Percentiles rank a stretch among this genome's conserved stretches.
Conservation (phyloP, 2,329 filamentous ascomycete genomes). For the Hypoxylon rubiginosum region DNA sequence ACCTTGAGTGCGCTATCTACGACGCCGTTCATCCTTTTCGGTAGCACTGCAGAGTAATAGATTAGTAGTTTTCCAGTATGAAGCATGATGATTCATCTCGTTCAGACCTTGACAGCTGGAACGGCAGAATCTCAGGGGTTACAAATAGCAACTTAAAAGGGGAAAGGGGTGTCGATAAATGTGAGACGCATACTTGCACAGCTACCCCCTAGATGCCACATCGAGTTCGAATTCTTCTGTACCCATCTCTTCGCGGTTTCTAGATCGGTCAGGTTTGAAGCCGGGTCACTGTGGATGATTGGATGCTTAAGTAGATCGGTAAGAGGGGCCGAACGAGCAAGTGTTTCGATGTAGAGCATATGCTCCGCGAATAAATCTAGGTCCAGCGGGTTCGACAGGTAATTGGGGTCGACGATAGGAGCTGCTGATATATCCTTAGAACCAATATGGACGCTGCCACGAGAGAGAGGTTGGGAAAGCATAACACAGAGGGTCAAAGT, state of each 20-base stretch:
- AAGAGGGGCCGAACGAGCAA: conserved; percentile 22
- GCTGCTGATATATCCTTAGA: conserved; percentile 12
- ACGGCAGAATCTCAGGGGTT: too few species aligned
- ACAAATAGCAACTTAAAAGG: too few species aligned
- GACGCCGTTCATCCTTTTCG: conserved; percentile 44
- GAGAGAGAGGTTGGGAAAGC: conserved; percentile 24
- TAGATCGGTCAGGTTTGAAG: conserved; percentile 4
- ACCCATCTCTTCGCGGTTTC: conserved; percentile 9
- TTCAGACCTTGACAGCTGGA: too few species aligned
- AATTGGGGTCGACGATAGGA: conserved; percentile 21
- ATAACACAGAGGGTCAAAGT: not conserved
- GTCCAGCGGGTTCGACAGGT: conserved; percentile 27
- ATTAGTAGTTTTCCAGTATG: conserved; percentile 40
- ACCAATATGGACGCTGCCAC: conserved; percentile 26
- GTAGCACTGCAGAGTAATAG: not conserved
- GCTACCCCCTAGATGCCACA: not conserved
- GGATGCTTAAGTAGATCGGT: not conserved
- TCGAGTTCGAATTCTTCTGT: not conserved
- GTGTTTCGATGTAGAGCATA: conserved; percentile 20
- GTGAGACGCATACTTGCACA: not conserved
- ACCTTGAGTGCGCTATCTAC: conserved; percentile 53
- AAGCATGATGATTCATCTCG: too few species aligned
- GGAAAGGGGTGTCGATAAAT: conserved; percentile 7
- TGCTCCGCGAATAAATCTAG: conserved; percentile 27
- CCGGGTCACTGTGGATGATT: not conserved